phyloP scores from a whole-genome alignment of 306 rosid genomes.

The Ormosia semicastrata region DNA sequence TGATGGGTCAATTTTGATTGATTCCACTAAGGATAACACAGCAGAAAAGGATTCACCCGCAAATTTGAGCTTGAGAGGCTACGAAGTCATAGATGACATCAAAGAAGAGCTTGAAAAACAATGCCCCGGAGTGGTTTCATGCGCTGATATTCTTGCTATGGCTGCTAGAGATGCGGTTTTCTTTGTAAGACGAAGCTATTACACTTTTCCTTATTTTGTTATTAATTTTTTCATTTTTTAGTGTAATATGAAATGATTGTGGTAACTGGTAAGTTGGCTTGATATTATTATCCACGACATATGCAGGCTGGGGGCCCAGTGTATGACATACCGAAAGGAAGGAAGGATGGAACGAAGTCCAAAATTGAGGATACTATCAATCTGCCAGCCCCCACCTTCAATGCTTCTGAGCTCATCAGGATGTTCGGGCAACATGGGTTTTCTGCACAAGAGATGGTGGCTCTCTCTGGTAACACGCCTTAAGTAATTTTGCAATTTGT shows the following conservation, averaged over 20 bases:
- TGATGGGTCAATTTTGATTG: conserved; percentile 73
- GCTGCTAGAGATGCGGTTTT: conserved; percentile 76
- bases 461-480: conserved; percentile 64
- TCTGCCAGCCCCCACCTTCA: conserved; percentile 60
- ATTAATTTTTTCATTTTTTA: neutral
- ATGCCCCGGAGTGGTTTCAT: conserved; percentile 86
- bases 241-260: neutral
- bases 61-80: conserved; percentile 81
- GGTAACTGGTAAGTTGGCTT: neutral
- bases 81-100: conserved; percentile 69
- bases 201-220: neutral
- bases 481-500: neutral
- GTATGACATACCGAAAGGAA: conserved; percentile 69
- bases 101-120: conserved; percentile 57
- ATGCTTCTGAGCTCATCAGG: conserved; percentile 67
- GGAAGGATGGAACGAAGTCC: conserved; percentile 80
- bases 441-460: conserved; percentile 66
- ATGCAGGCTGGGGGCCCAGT: conserved; percentile 80
- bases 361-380: conserved; percentile 70
- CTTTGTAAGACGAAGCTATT: conserved; percentile 38
- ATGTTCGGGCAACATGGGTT: conserved; percentile 69
- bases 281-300: neutral
- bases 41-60: conserved; percentile 93
- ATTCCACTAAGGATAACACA: conserved; percentile 62
- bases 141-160: conserved; percentile 82